These are phyloP conservation scores for Dalbergia cultrata DNA, from an alignment of 306 rosid species.

Conservation along the genomic window DNA sequence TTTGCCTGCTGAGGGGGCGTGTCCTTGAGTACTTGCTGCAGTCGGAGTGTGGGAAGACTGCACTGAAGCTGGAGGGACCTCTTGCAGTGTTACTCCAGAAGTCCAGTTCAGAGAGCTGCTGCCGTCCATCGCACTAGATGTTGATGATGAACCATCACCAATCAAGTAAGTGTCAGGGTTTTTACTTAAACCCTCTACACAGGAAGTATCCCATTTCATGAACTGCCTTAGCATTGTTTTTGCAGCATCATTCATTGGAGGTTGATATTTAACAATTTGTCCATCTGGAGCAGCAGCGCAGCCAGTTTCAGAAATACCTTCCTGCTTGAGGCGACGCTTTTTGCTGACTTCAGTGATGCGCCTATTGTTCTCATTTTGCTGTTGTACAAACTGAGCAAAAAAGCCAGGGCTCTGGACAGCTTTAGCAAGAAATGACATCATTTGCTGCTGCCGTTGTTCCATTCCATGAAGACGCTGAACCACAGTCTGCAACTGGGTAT, in stretches of 20 bases:
- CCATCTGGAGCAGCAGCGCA: slow-evolving; percentile 71
- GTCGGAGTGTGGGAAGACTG: slow-evolving; percentile 57
- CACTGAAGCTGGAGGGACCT: slow-evolving; percentile 69
- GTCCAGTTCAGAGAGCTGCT: slow-evolving; percentile 65
- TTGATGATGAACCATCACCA: slow-evolving; percentile 61
- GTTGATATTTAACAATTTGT: slow-evolving; percentile 89
- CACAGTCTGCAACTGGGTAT: slow-evolving; percentile 90
- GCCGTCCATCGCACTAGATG: slow-evolving; percentile 63
- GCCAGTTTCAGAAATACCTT: slow-evolving; percentile 65
- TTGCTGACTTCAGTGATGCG: slow-evolving; percentile 82
- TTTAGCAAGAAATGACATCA: slow-evolving; percentile 99
- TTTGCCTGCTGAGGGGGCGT: slow-evolving; percentile 51
- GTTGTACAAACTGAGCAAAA: slow-evolving; percentile 94
- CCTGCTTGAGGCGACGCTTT: slow-evolving; percentile 88
- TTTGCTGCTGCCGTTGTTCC: slow-evolving; percentile 98
- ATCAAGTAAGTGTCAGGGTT: slow-evolving; percentile 62
- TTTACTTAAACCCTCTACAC: slow-evolving; percentile 59
- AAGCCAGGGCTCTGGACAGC: slow-evolving; percentile 98
- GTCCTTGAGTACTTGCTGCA: slow-evolving; percentile 52
- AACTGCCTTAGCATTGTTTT: slow-evolving; percentile 84
- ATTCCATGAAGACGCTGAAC: slow-evolving; percentile 95
- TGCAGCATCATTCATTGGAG: slow-evolving; percentile 79
- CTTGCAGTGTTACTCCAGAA: slow-evolving; percentile 86
- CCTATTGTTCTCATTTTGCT: slow-evolving; percentile 86
- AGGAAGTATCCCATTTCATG: slow-evolving; percentile 72